Conservation (phyloP, 1,284 basidiomycete species). For the Hypsizygus ulmarius region DNA sequence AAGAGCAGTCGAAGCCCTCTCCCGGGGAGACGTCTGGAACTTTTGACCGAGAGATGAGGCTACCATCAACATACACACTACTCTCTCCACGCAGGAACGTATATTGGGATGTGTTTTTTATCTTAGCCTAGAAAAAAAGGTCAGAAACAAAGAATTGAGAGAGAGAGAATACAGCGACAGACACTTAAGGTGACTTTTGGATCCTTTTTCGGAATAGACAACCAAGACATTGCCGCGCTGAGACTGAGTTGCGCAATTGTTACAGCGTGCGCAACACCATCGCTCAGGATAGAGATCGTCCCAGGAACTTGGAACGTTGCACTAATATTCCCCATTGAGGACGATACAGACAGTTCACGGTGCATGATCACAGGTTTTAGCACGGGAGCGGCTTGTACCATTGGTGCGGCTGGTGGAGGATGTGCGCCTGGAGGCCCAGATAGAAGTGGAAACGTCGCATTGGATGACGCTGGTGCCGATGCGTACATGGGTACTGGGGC, state of each 20-base stretch:
- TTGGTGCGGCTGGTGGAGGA: too few relatives aligned
- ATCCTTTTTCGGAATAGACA: slow-evolving; percentile 32
- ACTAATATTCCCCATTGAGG: slow-evolving; percentile 29
- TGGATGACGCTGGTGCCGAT: too few relatives aligned
- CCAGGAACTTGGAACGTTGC: slow-evolving; percentile 36
- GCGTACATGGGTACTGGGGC: too few relatives aligned
- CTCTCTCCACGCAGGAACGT: slow-evolving; percentile 32
- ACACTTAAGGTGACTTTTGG: slow-evolving; percentile 34
- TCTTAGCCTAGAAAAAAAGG: slow-evolving; percentile 29
- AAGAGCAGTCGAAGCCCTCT: slow-evolving; percentile 35
- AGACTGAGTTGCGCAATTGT: slow-evolving; percentile 31
- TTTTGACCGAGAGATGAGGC: slow-evolving; percentile 33
- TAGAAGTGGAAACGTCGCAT: too few relatives aligned
- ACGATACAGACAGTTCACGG: slow-evolving; percentile 16
- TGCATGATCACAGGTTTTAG: background rate
- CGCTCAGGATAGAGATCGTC: slow-evolving; percentile 31
- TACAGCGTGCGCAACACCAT: slow-evolving; percentile 31
- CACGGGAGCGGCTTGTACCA: too few relatives aligned
- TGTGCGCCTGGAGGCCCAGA: too few relatives aligned
- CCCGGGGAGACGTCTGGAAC: slow-evolving; percentile 33
- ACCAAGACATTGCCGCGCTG: slow-evolving; percentile 32
- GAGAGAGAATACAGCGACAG: background rate
- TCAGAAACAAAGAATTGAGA: slow-evolving; percentile 1
- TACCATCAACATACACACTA: slow-evolving; percentile 39
- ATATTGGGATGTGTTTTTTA: slow-evolving; percentile 38